Evolutionary conservation across 306 rosid species (phyloP).

Genomic region (Rosa chinensis): DNA sequence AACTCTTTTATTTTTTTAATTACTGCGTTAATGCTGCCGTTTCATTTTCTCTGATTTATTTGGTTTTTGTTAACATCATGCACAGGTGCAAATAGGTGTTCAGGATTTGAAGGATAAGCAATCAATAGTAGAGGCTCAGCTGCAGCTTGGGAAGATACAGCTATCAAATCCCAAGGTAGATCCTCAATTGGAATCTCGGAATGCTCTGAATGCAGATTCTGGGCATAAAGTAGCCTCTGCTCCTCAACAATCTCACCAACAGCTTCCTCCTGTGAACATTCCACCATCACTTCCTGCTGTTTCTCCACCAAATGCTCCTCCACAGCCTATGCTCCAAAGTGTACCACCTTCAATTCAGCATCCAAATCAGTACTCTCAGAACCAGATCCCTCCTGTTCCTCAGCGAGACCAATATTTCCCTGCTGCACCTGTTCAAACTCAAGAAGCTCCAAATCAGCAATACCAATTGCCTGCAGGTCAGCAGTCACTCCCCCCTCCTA

Average conservation of each 20-base stretch:
- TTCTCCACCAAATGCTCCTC: conserved; percentile 66
- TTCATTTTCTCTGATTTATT: conserved; percentile 5
- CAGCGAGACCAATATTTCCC: conserved; percentile 68
- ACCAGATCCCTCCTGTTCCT: conserved; percentile 55
- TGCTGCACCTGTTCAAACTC: conserved; percentile 54
- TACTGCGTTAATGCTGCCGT: conserved; percentile 15
- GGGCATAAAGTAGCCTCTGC: conserved; percentile 53
- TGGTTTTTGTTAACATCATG: conserved; percentile 25
- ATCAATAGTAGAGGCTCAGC: conserved; percentile 56
- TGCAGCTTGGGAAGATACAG: conserved; percentile 61
- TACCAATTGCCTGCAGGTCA: conserved; percentile 59
- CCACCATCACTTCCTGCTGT: conserved; percentile 47
- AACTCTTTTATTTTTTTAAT: background rate
- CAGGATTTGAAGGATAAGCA: conserved; percentile 69
- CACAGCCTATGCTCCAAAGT: conserved; percentile 50
- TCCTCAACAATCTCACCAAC: conserved; percentile 63
- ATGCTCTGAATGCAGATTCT: conserved; percentile 34
- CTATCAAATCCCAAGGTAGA: conserved; percentile 43
- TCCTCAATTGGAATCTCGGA: conserved; percentile 43
- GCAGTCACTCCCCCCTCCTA: conserved; percentile 51
- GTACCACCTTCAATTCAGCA: conserved; percentile 51
- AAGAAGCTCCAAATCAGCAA: conserved; percentile 62
- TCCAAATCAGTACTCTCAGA: conserved; percentile 63
- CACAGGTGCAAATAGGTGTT: conserved; percentile 85
- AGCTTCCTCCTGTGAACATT: conserved; percentile 45